Base-by-base conservation (phyloP, 441 rosid genomes). In the Croton setiger region DNA sequence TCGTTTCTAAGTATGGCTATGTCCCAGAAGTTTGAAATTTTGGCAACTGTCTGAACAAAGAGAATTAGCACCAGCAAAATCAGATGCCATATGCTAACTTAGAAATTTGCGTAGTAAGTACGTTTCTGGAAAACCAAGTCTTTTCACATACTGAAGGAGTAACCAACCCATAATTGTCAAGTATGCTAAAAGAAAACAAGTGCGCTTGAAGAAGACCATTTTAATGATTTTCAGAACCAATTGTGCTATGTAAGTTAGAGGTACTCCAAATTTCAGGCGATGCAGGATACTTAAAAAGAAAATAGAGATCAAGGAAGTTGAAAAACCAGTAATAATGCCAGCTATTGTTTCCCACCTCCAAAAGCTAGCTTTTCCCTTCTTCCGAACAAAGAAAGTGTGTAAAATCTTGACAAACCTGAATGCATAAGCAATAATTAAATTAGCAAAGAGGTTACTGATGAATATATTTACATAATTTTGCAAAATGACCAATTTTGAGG, bases 111-210 rank as follows among this genome's bases (percentile, higher is more conserved):
- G 60, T 47, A 47, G 63, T 43, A 49, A 61, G 56, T 55, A 73
- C 63, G 73, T 70, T 64, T 82, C 79, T 35, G 79, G 75, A 21
- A 85, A 67, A 60, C 81, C 83, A 61, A 85, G 74, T 78, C 81
- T 72, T 77, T 80, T 82, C 52, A 79, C 81, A 66, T 84, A 87
- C 49, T 85, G 84, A 59, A 78, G 55, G 36, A 83, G 80, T 74
- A 91, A 74, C 93, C 90, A 88, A 67, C 91, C 83, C 18, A 80
- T 68, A 69, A 82, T 53, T 17, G 85, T 82, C 54, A 86, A 73
- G 83, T 88, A 91, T 12, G 80, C 85, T 53, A 85, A 68, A 2
- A 86, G 75, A 69, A 91, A 84, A 76, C 87, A 88, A 60, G 72
- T 80, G 27, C 93, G 91, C 79, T 74, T 88, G 61, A 79, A 66